Conservation (phyloP, 2,329 filamentous ascomycete genomes). For the Orbilia ellipsospora region DNA sequence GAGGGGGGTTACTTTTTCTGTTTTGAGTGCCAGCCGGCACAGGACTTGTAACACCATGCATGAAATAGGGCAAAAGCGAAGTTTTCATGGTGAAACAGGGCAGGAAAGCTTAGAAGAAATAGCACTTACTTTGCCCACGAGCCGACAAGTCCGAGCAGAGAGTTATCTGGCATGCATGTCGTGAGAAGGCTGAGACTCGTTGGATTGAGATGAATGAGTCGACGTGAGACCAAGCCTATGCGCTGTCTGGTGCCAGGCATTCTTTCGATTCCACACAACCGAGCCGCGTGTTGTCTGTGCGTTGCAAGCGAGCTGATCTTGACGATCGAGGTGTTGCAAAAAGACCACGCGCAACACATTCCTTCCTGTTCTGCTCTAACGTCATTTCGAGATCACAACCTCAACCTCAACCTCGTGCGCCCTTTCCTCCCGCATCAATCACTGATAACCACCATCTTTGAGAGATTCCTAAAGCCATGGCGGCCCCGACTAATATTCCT, state of each 20-base stretch:
- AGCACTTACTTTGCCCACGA: too few relatives aligned
- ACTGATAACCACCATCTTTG: background rate
- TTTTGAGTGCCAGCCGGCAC: background rate
- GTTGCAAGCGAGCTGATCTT: slow-evolving; percentile 22
- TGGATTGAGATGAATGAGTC: background rate
- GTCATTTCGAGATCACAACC: slow-evolving; percentile 11
- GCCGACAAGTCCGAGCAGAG: background rate
- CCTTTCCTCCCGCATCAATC: background rate
- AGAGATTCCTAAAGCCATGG: slow-evolving; percentile 19
- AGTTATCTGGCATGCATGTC: slow-evolving; percentile 28
- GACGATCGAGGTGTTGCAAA: slow-evolving; percentile 19
- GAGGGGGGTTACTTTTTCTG: slow-evolving; percentile 4
- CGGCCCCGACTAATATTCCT: slow-evolving; percentile 69
- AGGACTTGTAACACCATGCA: slow-evolving; percentile 6
- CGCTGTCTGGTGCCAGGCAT: background rate
- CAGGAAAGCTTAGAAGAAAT: background rate
- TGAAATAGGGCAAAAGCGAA: slow-evolving; percentile 1
- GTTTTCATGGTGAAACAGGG: slow-evolving; percentile 9
- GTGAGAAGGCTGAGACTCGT: background rate
- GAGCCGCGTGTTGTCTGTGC: background rate
- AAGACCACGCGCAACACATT: slow-evolving; percentile 47
- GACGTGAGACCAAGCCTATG: background rate
- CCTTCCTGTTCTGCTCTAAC: background rate
- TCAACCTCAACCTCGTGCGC: slow-evolving; percentile 16
- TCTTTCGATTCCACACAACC: too few relatives aligned